phyloP scores from a whole-genome alignment of 305 asterid genomes.

The Fraxinus latifolia region DNA sequence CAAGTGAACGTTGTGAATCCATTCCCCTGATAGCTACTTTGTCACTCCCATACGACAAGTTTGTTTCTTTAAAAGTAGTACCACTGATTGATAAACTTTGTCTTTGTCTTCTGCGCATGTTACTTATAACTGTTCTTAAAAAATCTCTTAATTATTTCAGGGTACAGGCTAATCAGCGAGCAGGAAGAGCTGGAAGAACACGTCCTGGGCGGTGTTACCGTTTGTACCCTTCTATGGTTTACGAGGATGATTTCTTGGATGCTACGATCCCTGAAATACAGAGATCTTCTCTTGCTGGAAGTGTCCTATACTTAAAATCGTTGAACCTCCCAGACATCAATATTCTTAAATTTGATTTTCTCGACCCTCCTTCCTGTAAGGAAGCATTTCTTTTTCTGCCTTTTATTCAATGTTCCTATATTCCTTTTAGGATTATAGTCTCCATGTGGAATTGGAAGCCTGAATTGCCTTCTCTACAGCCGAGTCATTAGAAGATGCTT shows the following conservation, averaged over 20 bases:
- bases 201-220: constrained; percentile 94
- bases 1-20: neutral
- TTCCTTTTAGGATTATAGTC: constrained; percentile 19
- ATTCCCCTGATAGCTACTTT: neutral
- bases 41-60: neutral
- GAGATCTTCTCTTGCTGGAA: constrained; percentile 95
- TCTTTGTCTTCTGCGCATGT: neutral
- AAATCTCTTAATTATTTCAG: constrained; percentile 34
- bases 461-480: constrained; percentile 47
- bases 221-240: constrained; percentile 67
- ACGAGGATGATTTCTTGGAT: constrained; percentile 77
- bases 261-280: constrained; percentile 93
- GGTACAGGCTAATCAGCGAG: constrained; percentile 98
- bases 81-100: neutral
- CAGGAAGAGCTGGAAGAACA: constrained; percentile 98
- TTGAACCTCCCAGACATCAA: constrained; percentile 86
- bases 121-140: constrained; percentile 20
- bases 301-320: constrained; percentile 87
- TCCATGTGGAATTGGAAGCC: constrained; percentile 5
- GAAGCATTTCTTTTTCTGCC: constrained; percentile 12
- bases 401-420: constrained; percentile 9
- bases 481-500: constrained; percentile 90
- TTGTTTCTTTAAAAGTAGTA: neutral
- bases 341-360: constrained; percentile 88
- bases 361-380: constrained; percentile 90